Percentiles rank a stretch among this genome's conserved stretches.
These are phyloP conservation scores for Zasmidium angulare DNA, from an alignment of 2,329 filamentous ascomycete species.

Conservation along the genomic window DNA sequence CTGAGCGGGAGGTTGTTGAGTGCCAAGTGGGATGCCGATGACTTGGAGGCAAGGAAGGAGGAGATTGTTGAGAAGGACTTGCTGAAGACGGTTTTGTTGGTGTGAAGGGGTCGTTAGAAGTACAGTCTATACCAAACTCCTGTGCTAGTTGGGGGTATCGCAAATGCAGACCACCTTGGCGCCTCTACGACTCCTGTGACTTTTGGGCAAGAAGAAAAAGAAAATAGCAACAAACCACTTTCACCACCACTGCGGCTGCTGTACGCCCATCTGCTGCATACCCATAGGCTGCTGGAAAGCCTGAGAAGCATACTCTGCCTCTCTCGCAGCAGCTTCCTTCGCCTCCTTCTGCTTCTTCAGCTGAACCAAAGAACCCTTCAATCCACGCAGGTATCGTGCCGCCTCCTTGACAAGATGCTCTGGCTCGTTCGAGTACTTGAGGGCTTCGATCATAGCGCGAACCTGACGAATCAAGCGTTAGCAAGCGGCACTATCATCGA, in stretches of 20 bases:
- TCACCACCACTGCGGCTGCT: not conserved
- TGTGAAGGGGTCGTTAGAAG: conserved; percentile 1
- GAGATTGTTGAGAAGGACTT: conserved; percentile 38
- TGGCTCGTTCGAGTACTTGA: conserved; percentile 60
- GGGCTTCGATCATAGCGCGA: conserved; percentile 60
- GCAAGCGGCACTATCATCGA: not conserved
- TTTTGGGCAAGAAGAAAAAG: not conserved
- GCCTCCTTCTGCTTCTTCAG: conserved; percentile 47
- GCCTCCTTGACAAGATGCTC: conserved; percentile 54
- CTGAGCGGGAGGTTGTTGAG: conserved; percentile 39
- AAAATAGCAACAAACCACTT: not conserved
- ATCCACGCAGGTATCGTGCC: conserved; percentile 56
- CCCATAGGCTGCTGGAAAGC: conserved; percentile 9
- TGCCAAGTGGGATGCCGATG: conserved; percentile 40
- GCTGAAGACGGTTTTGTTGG: conserved; percentile 35
- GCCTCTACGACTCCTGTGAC: not conserved
- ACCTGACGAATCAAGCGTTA: conserved; percentile 47
- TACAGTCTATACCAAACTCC: not conserved
- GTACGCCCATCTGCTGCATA: not conserved
- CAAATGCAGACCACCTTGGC: not conserved
- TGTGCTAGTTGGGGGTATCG: not conserved
- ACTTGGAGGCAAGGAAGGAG: conserved; percentile 33
- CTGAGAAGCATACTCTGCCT: conserved; percentile 15
- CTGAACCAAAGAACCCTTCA: conserved; percentile 57
- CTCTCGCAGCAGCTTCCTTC: conserved; percentile 22